phyloP scores from a whole-genome alignment of 805 yeast genomes.

The Myxozyma sirexii region DNA sequence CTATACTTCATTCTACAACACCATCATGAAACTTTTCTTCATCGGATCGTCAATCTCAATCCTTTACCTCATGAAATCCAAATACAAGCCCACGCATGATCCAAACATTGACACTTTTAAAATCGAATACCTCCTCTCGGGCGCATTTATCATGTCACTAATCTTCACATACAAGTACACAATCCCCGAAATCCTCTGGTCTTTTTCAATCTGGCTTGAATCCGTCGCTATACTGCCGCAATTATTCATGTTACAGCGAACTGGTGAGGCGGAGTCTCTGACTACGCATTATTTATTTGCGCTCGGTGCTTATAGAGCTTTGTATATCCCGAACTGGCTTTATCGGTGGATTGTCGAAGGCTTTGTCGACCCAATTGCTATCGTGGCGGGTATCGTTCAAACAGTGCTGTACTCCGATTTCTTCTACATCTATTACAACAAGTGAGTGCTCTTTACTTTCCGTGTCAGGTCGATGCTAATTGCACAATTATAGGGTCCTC shows the following conservation, averaged over 20 bases:
- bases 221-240: constrained; percentile 92
- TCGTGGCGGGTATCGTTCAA: constrained; percentile 81
- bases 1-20: constrained; percentile 63
- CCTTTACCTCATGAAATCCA: constrained; percentile 65
- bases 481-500: constrained; percentile 52
- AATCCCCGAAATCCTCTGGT: constrained; percentile 68
- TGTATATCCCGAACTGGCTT: constrained; percentile 93
- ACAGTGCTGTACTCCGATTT: constrained; percentile 90
- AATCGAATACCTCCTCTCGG: constrained; percentile 67
- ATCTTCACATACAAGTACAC: constrained; percentile 69
- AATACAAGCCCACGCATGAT: constrained; percentile 59
- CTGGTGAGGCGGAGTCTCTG: constrained; percentile 84
- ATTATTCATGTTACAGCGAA: constrained; percentile 81
- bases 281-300: constrained; percentile 94
- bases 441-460: constrained; percentile 27
- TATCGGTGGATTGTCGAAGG: constrained; percentile 63
- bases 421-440: constrained; percentile 83
- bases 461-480: neutral
- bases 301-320: constrained; percentile 82
- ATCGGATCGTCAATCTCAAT: constrained; percentile 75
- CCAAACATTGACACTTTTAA: constrained; percentile 75
- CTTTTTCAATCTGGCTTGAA: constrained; percentile 91
- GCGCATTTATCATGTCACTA: constrained; percentile 59
- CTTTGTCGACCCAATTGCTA: constrained; percentile 63
- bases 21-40: constrained; percentile 79